Evolutionary conservation across 2,329 filamentous ascomycete genomes (phyloP), one percentile per base, ranked within the genome.

Genomic region (Xylaria sp.): DNA sequence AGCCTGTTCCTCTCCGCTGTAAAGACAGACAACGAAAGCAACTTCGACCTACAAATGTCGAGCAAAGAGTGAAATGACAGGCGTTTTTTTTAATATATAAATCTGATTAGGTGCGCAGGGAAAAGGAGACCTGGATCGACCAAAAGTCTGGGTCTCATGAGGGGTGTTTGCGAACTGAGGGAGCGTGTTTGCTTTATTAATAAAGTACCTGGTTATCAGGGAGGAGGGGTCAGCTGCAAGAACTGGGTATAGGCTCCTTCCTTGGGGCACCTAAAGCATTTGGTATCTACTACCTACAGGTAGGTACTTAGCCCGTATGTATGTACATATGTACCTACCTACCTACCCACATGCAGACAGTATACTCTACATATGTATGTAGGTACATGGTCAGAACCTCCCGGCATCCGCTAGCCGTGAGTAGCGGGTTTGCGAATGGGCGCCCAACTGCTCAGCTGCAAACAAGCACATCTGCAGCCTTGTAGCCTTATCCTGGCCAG

Each of bases 161-260:
- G 58, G 30, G 55, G 45, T 57, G 41, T 34, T 34, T 61, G 52
- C 34, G 28, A 50, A 58, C 52, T 18, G 34, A 59, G 30, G 53
- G 59, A 53, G 58, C 41, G 60, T 48, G 57, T 39, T 58, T 62
- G 59, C 58, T 68, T 63, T 65, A 62, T 53, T 56, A 36, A n/a
- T 5, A 18, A 28, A 52, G 52, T 52, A 60, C 32, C 30, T 32
- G 10, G 45, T 36, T 55, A 36, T 25, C 13, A 23, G 36, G n/a
- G 36, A 60, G 13, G 64, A 67, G 63, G 67, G 67, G 62, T 65
- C 62, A 68, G 57, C 61, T 56, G 68, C 53, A 60, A 48, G 53
- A 45, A 50, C 18, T n/a, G 63, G 58, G 20, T 36, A 45, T 39
- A 41, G 32, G 30, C 25, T 63, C 20, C 52, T 48, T 13, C 52